Evolutionary conservation across 768 basidiomycete genomes (phyloP), one percentile per base, ranked within the genome.

Genomic region (Mycena alexandri): DNA sequence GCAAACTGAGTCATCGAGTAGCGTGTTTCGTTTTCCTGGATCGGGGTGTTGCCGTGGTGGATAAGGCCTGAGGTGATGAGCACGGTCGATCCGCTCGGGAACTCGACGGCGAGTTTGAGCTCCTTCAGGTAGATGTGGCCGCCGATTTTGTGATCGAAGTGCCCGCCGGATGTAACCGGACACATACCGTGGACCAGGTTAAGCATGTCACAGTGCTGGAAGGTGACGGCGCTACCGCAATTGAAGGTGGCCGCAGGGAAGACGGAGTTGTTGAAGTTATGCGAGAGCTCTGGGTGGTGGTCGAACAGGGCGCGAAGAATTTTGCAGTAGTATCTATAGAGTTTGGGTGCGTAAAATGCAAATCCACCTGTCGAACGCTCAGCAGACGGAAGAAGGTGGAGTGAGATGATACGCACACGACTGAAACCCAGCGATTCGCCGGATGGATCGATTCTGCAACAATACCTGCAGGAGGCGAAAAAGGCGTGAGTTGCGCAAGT

Each of bases 1-100:
- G 67, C 44, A 42, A 73, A 75, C 42, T 75, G 75, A 2, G 70
- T 73, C 46, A 77, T 58, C 0, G 74, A 72, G 41, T 68, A 65
- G 10, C 72, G 68, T 1, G 11, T 52, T 46, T 77, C 72, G 0
- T 47, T 56, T 9, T 36, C 6, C 16, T 34, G 47, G 7, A 76
- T 36, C 3, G 69, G n/a, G 8, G 63, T 62, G 24, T 73, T 74
- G 3, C 66, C 63, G 33, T 69, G 66, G 41, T 66, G 17, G 59
- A 70, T 24, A 19, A 10, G 17, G 3, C 14, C 57, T 6, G 44
- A 59, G 1, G 12, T 25, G 33, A 59, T 46, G 13, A 47, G 33
- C 16, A 8, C 2, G 4, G 57, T 46, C 0, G 57, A 11, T 14
- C 29, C 57, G 1, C 29, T 14, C 0, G 57, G 75, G 55, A 71